A percentile compares a stretch with the other conserved stretches of the same genome.
Evolutionary conservation across 139 green algal species (phyloP).

Genomic region (Trebouxia sp.): DNA sequence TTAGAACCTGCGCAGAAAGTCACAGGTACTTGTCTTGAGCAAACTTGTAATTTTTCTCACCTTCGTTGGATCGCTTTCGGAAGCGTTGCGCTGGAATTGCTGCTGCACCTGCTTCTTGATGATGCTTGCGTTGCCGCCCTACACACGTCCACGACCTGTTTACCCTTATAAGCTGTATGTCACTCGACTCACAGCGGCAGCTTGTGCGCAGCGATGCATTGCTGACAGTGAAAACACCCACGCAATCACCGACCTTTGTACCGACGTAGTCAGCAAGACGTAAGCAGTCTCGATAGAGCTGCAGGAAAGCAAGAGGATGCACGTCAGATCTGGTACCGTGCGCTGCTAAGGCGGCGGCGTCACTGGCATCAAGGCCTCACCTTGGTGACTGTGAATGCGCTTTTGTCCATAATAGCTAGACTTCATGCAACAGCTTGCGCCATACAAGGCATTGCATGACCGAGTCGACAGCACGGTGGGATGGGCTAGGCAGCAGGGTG

Average conservation of each 20-base stretch:
- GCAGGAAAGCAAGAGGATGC: not conserved
- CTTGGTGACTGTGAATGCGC: conserved; percentile 1
- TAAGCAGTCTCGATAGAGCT: conserved; percentile 64
- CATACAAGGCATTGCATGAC: no score
- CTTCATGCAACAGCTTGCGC: no score
- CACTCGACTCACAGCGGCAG: no score
- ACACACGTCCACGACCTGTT: not conserved
- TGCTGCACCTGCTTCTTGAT: conserved; percentile 44
- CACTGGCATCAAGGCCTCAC: not conserved
- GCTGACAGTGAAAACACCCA: not conserved
- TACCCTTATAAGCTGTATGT: no score
- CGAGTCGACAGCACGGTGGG: no score
- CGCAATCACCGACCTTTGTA: conserved; percentile 41
- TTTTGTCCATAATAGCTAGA: not conserved
- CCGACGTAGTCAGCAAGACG: conserved; percentile 63
- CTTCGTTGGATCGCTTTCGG: conserved; percentile 59
- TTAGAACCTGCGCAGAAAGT: not conserved
- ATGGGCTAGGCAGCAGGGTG: no score
- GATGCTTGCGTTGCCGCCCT: conserved; percentile 40
- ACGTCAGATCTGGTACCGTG: not conserved
- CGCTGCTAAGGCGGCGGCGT: not conserved
- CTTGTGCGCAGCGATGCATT: not conserved
- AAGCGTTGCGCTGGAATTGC: conserved; percentile 54
- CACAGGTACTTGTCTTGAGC: not conserved
- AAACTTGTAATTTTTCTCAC: not conserved